A percentile compares a stretch with the other conserved stretches of the same genome.
Conservation (phyloP, 2,329 filamentous ascomycete genomes). For the Pseudogymnoascus pannorum region DNA sequence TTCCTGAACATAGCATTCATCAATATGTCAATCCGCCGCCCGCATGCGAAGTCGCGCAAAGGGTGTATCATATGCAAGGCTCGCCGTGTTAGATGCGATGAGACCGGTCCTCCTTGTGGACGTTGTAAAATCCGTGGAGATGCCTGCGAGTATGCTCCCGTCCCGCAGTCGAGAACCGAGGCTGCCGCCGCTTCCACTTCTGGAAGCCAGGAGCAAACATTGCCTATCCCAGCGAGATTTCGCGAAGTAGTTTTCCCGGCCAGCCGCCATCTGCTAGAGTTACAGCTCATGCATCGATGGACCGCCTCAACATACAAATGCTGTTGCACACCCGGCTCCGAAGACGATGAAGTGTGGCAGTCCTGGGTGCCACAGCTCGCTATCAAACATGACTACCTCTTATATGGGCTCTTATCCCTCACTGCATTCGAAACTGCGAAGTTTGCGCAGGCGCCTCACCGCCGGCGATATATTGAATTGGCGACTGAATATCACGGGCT, state of each 20-base stretch:
- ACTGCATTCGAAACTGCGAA: slow-evolving; percentile 16
- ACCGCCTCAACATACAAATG: slow-evolving; percentile 16
- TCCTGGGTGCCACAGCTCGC: slow-evolving; percentile 13
- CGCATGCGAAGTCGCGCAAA: slow-evolving; percentile 7
- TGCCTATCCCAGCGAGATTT: neutral
- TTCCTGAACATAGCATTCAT: neutral
- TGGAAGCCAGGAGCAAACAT: neutral
- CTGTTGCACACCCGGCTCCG: slow-evolving; percentile 14
- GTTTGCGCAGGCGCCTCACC: neutral
- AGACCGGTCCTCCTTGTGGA: slow-evolving; percentile 24
- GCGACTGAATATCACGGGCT: slow-evolving; percentile 15
- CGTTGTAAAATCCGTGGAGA: slow-evolving; percentile 22
- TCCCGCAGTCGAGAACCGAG: neutral
- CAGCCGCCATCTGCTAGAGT: slow-evolving; percentile 16
- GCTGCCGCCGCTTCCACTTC: neutral
- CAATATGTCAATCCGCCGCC: slow-evolving; percentile 7
- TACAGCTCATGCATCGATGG: slow-evolving; percentile 22
- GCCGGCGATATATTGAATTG: slow-evolving; percentile 12
- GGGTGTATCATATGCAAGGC: slow-evolving; percentile 21
- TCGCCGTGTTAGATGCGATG: slow-evolving; percentile 30
- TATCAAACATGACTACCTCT: slow-evolving; percentile 14
- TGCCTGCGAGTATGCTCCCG: slow-evolving; percentile 7
- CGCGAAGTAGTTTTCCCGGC: neutral
- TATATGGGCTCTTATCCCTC: slow-evolving; percentile 16
- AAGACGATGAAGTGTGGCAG: slow-evolving; percentile 16